These are phyloP conservation scores for Penicillium brasilianum DNA, from an alignment of 2,329 filamentous ascomycete species.

Conservation along the genomic window DNA sequence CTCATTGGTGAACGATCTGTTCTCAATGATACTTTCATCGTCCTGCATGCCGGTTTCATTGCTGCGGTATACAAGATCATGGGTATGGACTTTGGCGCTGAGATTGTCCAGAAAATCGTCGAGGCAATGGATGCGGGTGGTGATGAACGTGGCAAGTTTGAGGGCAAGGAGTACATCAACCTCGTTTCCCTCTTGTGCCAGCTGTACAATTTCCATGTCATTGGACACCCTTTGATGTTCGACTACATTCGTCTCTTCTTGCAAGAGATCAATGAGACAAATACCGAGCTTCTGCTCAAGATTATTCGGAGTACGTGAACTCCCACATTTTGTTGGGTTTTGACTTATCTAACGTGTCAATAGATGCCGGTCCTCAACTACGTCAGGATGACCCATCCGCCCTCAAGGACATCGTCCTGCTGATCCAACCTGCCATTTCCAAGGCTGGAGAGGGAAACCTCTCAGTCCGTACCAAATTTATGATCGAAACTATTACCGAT, in stretches of 20 bases:
- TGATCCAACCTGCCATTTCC: constrained; percentile 74
- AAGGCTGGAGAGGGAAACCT: constrained; percentile 71
- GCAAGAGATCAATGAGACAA: constrained; percentile 75
- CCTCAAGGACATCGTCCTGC: constrained; percentile 83
- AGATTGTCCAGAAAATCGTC: constrained; percentile 79
- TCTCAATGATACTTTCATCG: constrained; percentile 85
- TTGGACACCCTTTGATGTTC: constrained; percentile 82
- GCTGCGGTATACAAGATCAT: constrained; percentile 85
- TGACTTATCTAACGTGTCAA: constrained; percentile 23
- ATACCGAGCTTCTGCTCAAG: constrained; percentile 85
- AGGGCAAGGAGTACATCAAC: constrained; percentile 71
- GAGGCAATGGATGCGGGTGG: constrained; percentile 74
- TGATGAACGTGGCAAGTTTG: constrained; percentile 45
- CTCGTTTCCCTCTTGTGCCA: constrained; percentile 81
- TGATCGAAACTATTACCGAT: constrained; percentile 95
- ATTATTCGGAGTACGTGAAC: constrained; percentile 69
- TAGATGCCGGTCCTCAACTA: constrained; percentile 75
- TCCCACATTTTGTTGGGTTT: not conserved
- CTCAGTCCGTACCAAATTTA: constrained; percentile 90
- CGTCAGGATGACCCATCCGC: constrained; percentile 86
- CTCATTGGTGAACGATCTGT: constrained; percentile 78
- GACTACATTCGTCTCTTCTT: constrained; percentile 86
- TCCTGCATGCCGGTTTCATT: constrained; percentile 87
- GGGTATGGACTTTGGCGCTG: constrained; percentile 87
- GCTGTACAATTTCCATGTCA: constrained; percentile 89